Base-by-base conservation (phyloP, 331 rosid genomes). In the Malus hybrid region DNA sequence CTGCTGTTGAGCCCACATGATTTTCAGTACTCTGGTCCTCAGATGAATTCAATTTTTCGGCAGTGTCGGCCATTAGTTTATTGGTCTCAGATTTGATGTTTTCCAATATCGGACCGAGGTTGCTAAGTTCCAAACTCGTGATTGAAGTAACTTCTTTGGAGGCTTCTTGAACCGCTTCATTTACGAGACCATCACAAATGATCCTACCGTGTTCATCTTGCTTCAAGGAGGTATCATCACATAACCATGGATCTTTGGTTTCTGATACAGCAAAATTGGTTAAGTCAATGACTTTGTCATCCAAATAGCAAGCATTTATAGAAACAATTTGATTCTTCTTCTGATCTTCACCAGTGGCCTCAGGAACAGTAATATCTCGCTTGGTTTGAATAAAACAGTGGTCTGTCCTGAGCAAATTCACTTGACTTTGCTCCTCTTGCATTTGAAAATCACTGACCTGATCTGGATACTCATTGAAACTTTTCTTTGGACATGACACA, bases 1-100 rank as follows among this genome's bases (percentile, higher is more conserved):
- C 71, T 81, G 81, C 82, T 5, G 82, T 67, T 68, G 87, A 67
- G 76, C 73, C 83, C 14, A 27, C 81, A 61, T 81, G 71, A 75
- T 82, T 68, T 65, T 66, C 81, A 20, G 80, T 74, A 65, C 78
- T 24, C 74, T 70, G 59, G 69, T 82, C 78, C 84, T 80, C 85
- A 12, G 84, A 29, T 56, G 55, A 19, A 54, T 78, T 83, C 34
- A 72, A 12, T 72, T 73, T 75, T 42, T 79, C 84, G 63, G n/a
- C 32, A 28, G 78, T 62, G 27, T 70, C 78, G 64, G 44, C 71
- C 75, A 29, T 65, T 33, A 56, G 73, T 42, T 74, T 65, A 69
- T 76, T 69, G 61, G 69, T 44, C 52, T 84, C 87, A 13, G 29
- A 74, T 32, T 59, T 36, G 16, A 64, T 73, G 67, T 65, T 80